Percentiles rank a stretch among this genome's conserved stretches.
phyloP scores from a whole-genome alignment of 2,329 filamentous ascomycete species.

The Mycosphaerella arachidis region DNA sequence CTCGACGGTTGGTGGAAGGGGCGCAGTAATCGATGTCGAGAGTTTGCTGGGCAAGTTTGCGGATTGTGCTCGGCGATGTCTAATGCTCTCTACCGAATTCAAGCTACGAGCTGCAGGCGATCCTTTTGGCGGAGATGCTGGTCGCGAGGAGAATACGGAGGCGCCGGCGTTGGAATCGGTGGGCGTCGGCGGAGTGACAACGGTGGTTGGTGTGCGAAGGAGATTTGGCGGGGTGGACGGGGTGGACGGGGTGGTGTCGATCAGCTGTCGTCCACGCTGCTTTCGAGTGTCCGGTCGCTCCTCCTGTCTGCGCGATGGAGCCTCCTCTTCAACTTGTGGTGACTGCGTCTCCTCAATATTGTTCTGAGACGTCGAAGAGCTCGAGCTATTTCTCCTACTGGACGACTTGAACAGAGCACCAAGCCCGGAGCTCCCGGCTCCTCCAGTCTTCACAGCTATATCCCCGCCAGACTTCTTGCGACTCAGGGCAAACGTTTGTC shows the following conservation, averaged over 20 bases:
- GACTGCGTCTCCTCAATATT: background rate
- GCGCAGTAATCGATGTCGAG: constrained; percentile 67
- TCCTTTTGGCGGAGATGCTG: constrained; percentile 43
- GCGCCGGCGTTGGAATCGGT: constrained; percentile 38
- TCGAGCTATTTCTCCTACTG: constrained; percentile 32
- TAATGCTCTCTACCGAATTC: constrained; percentile 30
- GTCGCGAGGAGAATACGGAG: constrained; percentile 18
- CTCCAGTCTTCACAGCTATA: constrained; percentile 38
- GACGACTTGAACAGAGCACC: constrained; percentile 41
- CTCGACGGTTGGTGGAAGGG: constrained; percentile 73
- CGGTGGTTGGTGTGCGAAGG: constrained; percentile 49
- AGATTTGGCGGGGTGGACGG: constrained; percentile 40
- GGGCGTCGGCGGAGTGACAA: constrained; percentile 62
- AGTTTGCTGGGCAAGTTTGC: constrained; percentile 69
- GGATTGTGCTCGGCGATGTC: constrained; percentile 31
- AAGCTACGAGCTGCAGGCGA: constrained; percentile 18
- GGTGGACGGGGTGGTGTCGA: constrained; percentile 31
- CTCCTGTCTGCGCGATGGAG: constrained; percentile 6
- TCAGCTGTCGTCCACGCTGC: constrained; percentile 18
- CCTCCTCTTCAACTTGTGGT: background rate
- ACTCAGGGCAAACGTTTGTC: constrained; percentile 59
- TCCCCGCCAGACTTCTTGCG: constrained; percentile 45
- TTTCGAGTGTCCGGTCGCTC: constrained; percentile 23
- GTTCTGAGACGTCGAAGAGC: constrained; percentile 35
- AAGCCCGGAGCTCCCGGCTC: constrained; percentile 40